Conservation (phyloP, 2,329 filamentous ascomycete genomes). For the Metarhizium guizhouense region DNA sequence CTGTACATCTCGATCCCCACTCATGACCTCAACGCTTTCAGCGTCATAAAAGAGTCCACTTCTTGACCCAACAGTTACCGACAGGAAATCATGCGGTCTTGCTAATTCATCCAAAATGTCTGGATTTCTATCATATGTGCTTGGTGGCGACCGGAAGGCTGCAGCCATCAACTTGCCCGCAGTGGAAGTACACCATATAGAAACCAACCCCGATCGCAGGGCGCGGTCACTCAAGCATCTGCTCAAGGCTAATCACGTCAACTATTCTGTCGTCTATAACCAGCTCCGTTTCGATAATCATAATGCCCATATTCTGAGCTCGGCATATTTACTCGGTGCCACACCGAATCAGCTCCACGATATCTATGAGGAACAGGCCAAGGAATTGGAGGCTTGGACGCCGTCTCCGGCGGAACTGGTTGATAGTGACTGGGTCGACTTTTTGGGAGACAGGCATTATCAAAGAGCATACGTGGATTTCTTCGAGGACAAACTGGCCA, state of each 20-base stretch:
- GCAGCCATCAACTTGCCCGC: slow-evolving; percentile 50
- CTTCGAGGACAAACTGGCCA: slow-evolving; percentile 83
- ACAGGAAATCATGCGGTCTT: too few relatives aligned
- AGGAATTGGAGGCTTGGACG: slow-evolving; percentile 67
- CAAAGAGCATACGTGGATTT: slow-evolving; percentile 91
- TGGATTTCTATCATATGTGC: slow-evolving; percentile 24
- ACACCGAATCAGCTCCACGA: slow-evolving; percentile 62
- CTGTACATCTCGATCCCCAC: background rate
- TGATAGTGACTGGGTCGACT: slow-evolving; percentile 78
- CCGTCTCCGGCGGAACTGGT: slow-evolving; percentile 80
- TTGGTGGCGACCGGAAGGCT: slow-evolving; percentile 15
- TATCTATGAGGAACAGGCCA: slow-evolving; percentile 71
- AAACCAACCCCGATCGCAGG: slow-evolving; percentile 69
- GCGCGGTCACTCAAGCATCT: slow-evolving; percentile 83
- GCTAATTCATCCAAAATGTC: slow-evolving; percentile 17
- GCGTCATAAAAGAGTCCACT: background rate
- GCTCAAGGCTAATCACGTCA: slow-evolving; percentile 83
- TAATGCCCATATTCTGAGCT: slow-evolving; percentile 69
- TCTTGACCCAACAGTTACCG: background rate
- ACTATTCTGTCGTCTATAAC: slow-evolving; percentile 76
- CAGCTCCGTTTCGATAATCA: slow-evolving; percentile 73
- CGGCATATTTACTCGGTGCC: slow-evolving; percentile 79
- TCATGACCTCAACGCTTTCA: slow-evolving; percentile 2
- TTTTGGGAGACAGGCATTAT: slow-evolving; percentile 68
- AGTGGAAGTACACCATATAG: slow-evolving; percentile 68